A percentile compares a stretch with the other conserved stretches of the same genome.
Evolutionary conservation across 306 rosid genomes (phyloP).

Genomic region (Inga oerstediana): DNA sequence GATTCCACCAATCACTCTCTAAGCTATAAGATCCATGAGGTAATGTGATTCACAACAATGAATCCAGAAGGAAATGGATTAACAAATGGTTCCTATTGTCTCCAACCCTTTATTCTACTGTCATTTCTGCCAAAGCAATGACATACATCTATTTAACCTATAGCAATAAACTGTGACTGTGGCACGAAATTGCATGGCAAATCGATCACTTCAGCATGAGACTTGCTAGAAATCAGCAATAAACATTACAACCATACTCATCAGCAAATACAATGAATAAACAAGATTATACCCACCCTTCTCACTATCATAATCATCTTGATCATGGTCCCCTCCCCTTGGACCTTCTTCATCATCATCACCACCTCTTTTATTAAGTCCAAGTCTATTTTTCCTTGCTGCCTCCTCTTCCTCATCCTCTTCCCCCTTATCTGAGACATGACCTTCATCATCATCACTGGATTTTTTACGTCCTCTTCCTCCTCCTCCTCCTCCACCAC

Average conservation of each 20-base stretch:
- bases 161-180: neutral
- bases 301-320: neutral
- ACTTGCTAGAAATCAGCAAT: neutral
- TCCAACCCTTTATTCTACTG: neutral
- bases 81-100: neutral
- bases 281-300: constrained; percentile 2
- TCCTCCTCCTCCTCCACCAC: constrained; percentile 46
- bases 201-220: neutral
- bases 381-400: constrained; percentile 72
- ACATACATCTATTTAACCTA: neutral
- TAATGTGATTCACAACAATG: constrained; percentile 13
- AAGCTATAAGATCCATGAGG: constrained; percentile 4
- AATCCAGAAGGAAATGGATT: neutral
- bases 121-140: neutral
- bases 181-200: neutral
- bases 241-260: neutral
- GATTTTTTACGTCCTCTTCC: constrained; percentile 69
- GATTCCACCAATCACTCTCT: constrained; percentile 6
- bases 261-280: neutral
- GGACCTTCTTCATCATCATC: constrained; percentile 6
- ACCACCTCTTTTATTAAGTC: constrained; percentile 47
- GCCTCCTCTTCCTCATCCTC: constrained; percentile 92
- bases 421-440: constrained; percentile 86
- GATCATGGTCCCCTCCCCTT: constrained; percentile 17
- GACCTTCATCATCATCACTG: constrained; percentile 64